Base-by-base conservation (phyloP, 2,329 filamentous ascomycete genomes). In the Metarhizium guizhouense region DNA sequence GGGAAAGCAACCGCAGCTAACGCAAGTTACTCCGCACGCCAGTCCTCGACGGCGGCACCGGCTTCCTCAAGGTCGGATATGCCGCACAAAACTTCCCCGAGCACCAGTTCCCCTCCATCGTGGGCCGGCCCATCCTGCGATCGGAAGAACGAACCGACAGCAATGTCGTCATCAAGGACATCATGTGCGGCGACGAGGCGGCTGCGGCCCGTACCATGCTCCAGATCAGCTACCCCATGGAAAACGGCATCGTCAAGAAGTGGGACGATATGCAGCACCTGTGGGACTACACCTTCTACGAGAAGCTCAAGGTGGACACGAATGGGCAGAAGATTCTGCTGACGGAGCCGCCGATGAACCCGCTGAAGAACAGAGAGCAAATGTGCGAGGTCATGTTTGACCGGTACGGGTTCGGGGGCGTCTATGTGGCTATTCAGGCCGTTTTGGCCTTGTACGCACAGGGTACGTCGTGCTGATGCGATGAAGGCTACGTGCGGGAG, bases 301-400 rank as follows among this genome's bases (percentile, higher is more conserved):
- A 99, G 72, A 97, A 97, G 83, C 89, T 99, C 83, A 85, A 91
- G 73, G 79, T 99, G 64, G 89, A 97, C 71, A 84, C 94, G 2
- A 84, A 83, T 25, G 93, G 90, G 62, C 90, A 92, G 74, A 99
- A 99, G 82, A 97, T 99, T 71, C 83, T 99, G 61, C 82, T 97
- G 64, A 97, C 93, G 50, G 94, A 99, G 75, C 93, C 94, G 40
- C 94, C 94, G 16, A 94, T 97, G 88, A 97, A 99, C 75, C 94
- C 94, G 50, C 80, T 97, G 58, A 92, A 86, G 80, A 99, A 99
- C 77, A 84, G 94, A 60, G 92, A 97, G 75, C 87, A 95, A 74
- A 99, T 99, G 94, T 90, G 86, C 70, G 90, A 99, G 76, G 91
- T 97, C 74, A 99, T 99, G 94, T 95, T 99, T 72, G 94, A 99